These are phyloP conservation scores for Alternaria sp. DNA, from an alignment of 2,329 filamentous ascomycete genomes.

Conservation along the genomic window DNA sequence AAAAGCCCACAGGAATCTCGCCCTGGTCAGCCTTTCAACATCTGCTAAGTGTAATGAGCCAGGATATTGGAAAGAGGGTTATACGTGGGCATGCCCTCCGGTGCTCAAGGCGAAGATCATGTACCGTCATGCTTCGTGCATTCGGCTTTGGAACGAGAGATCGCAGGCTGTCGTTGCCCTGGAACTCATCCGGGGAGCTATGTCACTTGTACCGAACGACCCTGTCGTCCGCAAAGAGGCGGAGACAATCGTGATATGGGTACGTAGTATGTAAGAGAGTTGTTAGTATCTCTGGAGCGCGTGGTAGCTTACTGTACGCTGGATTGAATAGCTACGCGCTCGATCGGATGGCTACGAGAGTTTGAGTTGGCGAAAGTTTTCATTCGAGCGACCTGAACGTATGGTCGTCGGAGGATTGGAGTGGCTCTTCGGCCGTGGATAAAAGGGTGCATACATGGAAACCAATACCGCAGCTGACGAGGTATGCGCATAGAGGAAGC, in stretches of 20 bases:
- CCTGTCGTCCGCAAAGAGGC: background rate
- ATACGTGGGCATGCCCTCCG: background rate
- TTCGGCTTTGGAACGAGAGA: fast-evolving
- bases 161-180: fast-evolving
- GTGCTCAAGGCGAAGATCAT: background rate
- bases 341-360: too few species aligned
- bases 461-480: too few species aligned
- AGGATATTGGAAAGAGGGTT: background rate
- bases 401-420: too few species aligned
- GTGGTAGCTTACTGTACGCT: too few species aligned
- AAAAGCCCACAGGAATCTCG: fast-evolving
- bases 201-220: background rate
- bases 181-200: background rate
- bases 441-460: too few species aligned
- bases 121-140: fast-evolving
- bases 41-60: background rate
- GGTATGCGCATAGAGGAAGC: too few species aligned
- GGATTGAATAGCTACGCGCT: too few species aligned
- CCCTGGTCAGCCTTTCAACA: fast-evolving
- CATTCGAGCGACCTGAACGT: too few species aligned
- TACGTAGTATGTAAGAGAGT: background rate
- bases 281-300: background rate
- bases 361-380: too few species aligned
- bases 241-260: background rate
- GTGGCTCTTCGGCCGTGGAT: too few species aligned